Evolutionary conservation across 257 asterid genomes (phyloP).

Genomic region (Fraxinus americana): DNA sequence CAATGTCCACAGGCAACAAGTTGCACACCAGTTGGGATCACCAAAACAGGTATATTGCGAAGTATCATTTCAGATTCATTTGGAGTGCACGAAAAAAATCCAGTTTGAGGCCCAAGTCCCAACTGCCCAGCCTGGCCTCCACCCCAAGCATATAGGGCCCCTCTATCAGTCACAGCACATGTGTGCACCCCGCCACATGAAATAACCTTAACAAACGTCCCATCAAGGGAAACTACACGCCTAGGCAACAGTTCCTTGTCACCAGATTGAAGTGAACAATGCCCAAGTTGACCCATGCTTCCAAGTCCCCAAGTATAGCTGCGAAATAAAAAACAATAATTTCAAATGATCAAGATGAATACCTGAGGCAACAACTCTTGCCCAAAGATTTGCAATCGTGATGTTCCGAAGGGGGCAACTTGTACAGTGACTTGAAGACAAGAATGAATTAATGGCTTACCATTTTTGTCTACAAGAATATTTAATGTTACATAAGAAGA

Average conservation of each 20-base stretch:
- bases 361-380: neutral
- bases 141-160: slow-evolving; percentile 95
- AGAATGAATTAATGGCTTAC: neutral
- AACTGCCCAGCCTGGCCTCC: slow-evolving; percentile 93
- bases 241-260: slow-evolving; percentile 87
- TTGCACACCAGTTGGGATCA: slow-evolving; percentile 70
- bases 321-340: slow-evolving; percentile 22
- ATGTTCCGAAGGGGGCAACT: neutral
- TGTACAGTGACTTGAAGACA: neutral
- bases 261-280: slow-evolving; percentile 80
- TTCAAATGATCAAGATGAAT: slow-evolving; percentile 2
- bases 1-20: slow-evolving; percentile 91
- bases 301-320: slow-evolving; percentile 99
- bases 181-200: slow-evolving; percentile 97
- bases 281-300: slow-evolving; percentile 97
- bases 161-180: slow-evolving; percentile 79
- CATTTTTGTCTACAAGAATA: neutral
- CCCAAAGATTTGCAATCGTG: neutral
- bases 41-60: slow-evolving; percentile 80
- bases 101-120: slow-evolving; percentile 85
- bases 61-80: slow-evolving; percentile 72
- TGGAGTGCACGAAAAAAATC: slow-evolving; percentile 58
- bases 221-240: slow-evolving; percentile 81
- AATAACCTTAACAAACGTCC: slow-evolving; percentile 55
- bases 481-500: neutral